Base-by-base conservation (phyloP, 2,329 filamentous ascomycete genomes). In the Aspergillus sp. region DNA sequence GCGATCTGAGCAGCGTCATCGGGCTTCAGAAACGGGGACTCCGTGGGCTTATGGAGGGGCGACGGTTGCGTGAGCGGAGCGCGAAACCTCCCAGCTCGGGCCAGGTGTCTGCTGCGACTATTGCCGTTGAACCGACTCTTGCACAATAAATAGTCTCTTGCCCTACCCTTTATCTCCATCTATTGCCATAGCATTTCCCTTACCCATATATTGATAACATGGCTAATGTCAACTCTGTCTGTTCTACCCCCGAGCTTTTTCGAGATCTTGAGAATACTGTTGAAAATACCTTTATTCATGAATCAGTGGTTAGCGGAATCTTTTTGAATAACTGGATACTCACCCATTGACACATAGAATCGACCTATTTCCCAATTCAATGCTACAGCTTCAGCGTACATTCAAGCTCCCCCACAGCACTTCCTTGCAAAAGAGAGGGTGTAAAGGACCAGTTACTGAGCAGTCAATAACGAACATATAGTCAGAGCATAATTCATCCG, bases 21-120 rank as follows among this genome's bases (percentile, higher is more conserved):
- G 95, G 95, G 0, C 76, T 99, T 66, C 95, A 99, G 81, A 99
- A 99, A 81, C 85, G 95, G 57, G 95, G 95, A 0, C 77, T 99
- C 41, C 84, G 94, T 62, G 95, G 95, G 0, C 77, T 99, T 68
- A 98, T 99, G 95, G 95, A 98, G 77, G 94, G 94, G 3, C 83
- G 94, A 49, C 84, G 94, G 63, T 88, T 97, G 82, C 83, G 93
- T 49, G 92, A 96, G 76, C 83, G 92, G 66, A 85, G 84, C 13
- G 77, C 66, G 7, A 76, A 76, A 54, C 73, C 74, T 1, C 56
- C 71, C 3, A 74, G 70, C 47, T 59, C 30, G 5, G 57, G 57
- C 5, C 50, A 53, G 30, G 57, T 9, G 15, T 59, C 57, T 41
- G 22, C 30, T 19, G 50, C 38, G 15, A 49, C 45, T 25, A 25